Evolutionary conservation across 176 grass and related monocot species (phyloP), one percentile per base, ranked within the genome.

Genomic region (Eleusine indica): DNA sequence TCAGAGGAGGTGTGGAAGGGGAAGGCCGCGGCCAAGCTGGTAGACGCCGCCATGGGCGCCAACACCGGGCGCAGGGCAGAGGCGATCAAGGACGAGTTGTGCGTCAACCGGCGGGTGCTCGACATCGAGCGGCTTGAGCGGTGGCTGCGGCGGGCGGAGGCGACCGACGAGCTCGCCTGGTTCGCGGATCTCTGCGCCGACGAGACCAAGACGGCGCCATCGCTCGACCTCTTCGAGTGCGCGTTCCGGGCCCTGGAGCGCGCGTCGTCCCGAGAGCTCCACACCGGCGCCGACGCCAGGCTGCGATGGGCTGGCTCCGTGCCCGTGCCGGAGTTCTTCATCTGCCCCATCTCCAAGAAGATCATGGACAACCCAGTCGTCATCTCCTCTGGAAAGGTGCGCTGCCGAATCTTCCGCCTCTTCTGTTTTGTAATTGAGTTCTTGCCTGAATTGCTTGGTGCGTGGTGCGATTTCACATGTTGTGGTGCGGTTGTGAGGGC

Each of bases 381-480:
- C 56, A 54, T 87, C 85, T 25, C 85, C 76, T 80, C 89, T 25
- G 89, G 89, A 81, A 91, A 84, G 89, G 89, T 87, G 68, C 17
- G 61, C 16, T 0, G 25, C 12, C 0, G 25, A 61, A 78, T 60
- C 88, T 70, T 80, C 54, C 12, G 1, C 70, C 51, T 68, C 17
- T 3, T 66, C 21, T 79, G 28, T 58, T 52, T 56, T 32, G 4
- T 35, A 35, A 35, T 64, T 61, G 9, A 32, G 56, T 84, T 77
- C 38, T 44, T 77, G 37, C 5, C 4, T 6, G 13, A 38, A 4
- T 58, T 35, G 44, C 44, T 47, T 22, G 76, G 63, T 6, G 9
- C 49, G 63, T 4, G 5, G 40, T 29, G 39, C 30, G 35, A 80
- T 74, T 64, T 54, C 53, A 39, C 4, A 44, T 65, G 63, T 8